A percentile compares a stretch with the other conserved stretches of the same genome.
These are phyloP conservation scores for Boletus rubescentipes DNA, from an alignment of 768 basidiomycete species.

Conservation along the genomic window DNA sequence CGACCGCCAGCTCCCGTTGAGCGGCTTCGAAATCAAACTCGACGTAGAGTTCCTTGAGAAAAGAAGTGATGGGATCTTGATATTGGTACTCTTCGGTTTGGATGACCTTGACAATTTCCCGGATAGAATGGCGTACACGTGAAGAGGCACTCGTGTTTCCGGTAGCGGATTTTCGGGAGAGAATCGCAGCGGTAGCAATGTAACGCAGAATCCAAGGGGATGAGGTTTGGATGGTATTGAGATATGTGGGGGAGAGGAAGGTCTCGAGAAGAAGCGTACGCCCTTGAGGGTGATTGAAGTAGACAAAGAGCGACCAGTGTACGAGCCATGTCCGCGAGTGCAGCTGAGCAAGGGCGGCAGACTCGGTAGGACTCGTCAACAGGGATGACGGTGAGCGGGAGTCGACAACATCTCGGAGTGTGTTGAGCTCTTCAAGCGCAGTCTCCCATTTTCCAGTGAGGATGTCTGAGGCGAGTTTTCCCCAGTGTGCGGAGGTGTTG, in stretches of 20 bases:
- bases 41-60: constrained; percentile 90
- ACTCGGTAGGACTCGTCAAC: constrained; percentile 45
- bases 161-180: constrained; percentile 76
- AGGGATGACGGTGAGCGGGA: constrained; percentile 59
- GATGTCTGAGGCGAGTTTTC: constrained; percentile 96
- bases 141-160: constrained; percentile 51
- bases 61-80: constrained; percentile 87
- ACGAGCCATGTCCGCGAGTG: constrained; percentile 95
- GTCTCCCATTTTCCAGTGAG: constrained; percentile 92
- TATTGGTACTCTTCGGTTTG: constrained; percentile 97
- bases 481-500: constrained; percentile 97
- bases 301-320: constrained; percentile 98
- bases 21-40: constrained; percentile 98
- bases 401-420: constrained; percentile 91
- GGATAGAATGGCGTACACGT: constrained; percentile 83
- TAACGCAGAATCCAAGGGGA: constrained; percentile 95
- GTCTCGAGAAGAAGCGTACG: constrained; percentile 92
- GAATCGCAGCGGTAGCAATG: constrained; percentile 88
- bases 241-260: constrained; percentile 94
- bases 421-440: constrained; percentile 94
- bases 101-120: constrained; percentile 90
- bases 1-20: constrained; percentile 73
- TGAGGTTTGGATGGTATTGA: constrained; percentile 97
- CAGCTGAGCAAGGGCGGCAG: constrained; percentile 80
- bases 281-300: constrained; percentile 94